Evolutionary conservation across 2,329 filamentous ascomycete species (phyloP).

Genomic region (Allantophomopsis cytisporea): DNA sequence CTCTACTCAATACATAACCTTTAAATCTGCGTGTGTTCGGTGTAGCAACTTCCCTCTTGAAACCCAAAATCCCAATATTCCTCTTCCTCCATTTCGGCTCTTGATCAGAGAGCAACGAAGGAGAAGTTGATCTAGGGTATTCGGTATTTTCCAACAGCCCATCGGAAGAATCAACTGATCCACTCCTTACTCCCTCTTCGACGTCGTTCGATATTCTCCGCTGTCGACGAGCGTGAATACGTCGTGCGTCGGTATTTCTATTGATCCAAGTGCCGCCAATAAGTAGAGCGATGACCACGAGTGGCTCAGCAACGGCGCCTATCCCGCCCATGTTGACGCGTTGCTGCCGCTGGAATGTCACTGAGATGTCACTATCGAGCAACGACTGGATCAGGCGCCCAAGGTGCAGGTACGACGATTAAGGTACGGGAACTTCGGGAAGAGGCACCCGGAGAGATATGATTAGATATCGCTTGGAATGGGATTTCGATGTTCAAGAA

Average conservation of each 20-base stretch:
- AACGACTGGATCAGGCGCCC: too few species aligned
- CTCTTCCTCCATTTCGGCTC: slow-evolving; percentile 35
- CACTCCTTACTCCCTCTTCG: slow-evolving; percentile 1
- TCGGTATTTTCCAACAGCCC: slow-evolving; percentile 2
- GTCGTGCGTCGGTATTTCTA: slow-evolving; percentile 21
- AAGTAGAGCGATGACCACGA: slow-evolving; percentile 43
- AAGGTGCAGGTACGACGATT: too few species aligned
- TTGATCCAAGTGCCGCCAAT: slow-evolving; percentile 51
- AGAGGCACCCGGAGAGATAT: too few species aligned
- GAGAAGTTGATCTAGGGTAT: slow-evolving; percentile 14
- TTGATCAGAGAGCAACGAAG: slow-evolving; percentile 23
- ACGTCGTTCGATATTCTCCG: slow-evolving; percentile 3
- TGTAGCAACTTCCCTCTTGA: slow-evolving; percentile 33
- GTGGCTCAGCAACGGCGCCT: slow-evolving; percentile 45
- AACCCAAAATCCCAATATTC: slow-evolving; percentile 28
- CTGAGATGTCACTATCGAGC: background rate
- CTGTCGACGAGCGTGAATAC: background rate
- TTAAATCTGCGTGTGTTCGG: slow-evolving; percentile 49
- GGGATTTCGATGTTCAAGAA: too few species aligned
- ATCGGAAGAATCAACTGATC: background rate
- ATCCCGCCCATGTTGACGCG: slow-evolving; percentile 22
- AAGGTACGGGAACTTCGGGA: too few species aligned
- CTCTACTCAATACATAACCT: slow-evolving; percentile 44
- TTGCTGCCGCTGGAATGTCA: background rate
- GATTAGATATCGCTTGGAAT: too few species aligned